Conservation (phyloP, 1,284 basidiomycete genomes). For the Coniferiporia sulphurascens region DNA sequence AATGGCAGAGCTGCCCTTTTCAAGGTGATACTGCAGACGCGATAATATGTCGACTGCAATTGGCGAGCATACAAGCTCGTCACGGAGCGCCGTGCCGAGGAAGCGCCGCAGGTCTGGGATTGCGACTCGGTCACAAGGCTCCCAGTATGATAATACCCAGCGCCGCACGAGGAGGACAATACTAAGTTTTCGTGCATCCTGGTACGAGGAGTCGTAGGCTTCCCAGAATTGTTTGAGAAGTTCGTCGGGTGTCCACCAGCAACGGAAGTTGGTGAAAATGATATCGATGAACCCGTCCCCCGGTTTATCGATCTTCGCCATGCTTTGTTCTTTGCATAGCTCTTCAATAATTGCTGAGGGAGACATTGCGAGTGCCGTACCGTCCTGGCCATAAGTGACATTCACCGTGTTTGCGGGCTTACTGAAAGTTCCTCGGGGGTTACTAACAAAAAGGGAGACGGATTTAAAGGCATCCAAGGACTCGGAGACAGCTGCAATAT, state of each 20-base stretch:
- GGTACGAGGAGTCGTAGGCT: constrained; percentile 1
- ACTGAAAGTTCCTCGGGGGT: neutral
- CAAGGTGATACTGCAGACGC: neutral
- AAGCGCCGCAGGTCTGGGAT: neutral
- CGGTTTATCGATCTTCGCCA: neutral
- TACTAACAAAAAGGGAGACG: neutral
- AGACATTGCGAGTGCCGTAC: constrained; percentile 6
- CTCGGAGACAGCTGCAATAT: constrained; percentile 2
- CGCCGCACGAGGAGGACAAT: constrained; percentile 1
- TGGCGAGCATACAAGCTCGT: neutral
- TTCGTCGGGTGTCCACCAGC: constrained; percentile 4
- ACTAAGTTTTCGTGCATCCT: neutral
- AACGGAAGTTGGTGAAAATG: constrained; percentile 9
- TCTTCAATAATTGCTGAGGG: constrained; percentile 3
- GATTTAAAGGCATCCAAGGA: neutral
- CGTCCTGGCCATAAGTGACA: constrained; percentile 6
- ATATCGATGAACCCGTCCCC: constrained; percentile 1
- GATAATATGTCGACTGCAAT: neutral
- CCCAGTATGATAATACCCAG: constrained; percentile 7
- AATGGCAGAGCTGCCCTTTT: neutral
- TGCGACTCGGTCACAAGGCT: neutral
- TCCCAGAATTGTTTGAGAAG: neutral
- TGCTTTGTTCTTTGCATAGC: neutral
- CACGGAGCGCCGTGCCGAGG: constrained; percentile 1
- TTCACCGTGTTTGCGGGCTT: constrained; percentile 1